A percentile compares a stretch with the other conserved stretches of the same genome.
Evolutionary conservation across 1,284 basidiomycete species (phyloP).

Genomic region (Melampsora occidentalis): DNA sequence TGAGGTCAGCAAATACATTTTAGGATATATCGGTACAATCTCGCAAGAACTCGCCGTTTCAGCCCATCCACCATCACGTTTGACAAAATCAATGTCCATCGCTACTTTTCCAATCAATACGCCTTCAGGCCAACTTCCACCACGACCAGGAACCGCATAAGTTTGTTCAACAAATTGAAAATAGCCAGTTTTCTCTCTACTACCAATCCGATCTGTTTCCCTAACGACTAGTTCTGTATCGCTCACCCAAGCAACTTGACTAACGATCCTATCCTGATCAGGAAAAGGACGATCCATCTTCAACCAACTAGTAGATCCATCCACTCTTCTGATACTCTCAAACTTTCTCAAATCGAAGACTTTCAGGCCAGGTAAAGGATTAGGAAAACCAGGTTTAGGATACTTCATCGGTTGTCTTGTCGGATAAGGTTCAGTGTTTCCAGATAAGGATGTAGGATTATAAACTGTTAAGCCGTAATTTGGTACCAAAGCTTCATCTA

Average conservation of each 20-base stretch:
- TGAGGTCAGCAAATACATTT: slow-evolving; percentile 5
- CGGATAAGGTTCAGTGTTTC: slow-evolving; percentile 73
- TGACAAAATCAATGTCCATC: slow-evolving; percentile 67
- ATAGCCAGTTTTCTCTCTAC: slow-evolving; percentile 70
- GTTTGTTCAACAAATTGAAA: slow-evolving; percentile 62
- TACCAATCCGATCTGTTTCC: slow-evolving; percentile 78
- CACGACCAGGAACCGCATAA: not conserved
- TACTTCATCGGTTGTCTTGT: slow-evolving; percentile 76
- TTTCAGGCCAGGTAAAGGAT: slow-evolving; percentile 79
- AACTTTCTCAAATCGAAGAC: slow-evolving; percentile 68
- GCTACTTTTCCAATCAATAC: slow-evolving; percentile 63
- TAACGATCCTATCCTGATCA: slow-evolving; percentile 67
- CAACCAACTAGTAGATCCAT: slow-evolving; percentile 60
- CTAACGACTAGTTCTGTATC: slow-evolving; percentile 73
- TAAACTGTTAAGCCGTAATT: slow-evolving; percentile 85
- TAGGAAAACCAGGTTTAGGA: slow-evolving; percentile 80
- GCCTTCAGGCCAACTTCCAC: slow-evolving; percentile 6
- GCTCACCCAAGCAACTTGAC: slow-evolving; percentile 81
- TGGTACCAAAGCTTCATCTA: slow-evolving; percentile 83
- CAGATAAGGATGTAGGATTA: slow-evolving; percentile 68
- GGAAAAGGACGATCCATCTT: slow-evolving; percentile 66
- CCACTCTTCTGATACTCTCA: slow-evolving; percentile 55
- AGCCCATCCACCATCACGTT: slow-evolving; percentile 90
- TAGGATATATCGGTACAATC: not conserved
- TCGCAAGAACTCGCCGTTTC: slow-evolving; percentile 58